Percentiles rank a stretch among this genome's conserved stretches.
These are phyloP conservation scores for Cryptococcus wingfieldii DNA, from an alignment of 1,284 basidiomycete species.

Conservation along the genomic window DNA sequence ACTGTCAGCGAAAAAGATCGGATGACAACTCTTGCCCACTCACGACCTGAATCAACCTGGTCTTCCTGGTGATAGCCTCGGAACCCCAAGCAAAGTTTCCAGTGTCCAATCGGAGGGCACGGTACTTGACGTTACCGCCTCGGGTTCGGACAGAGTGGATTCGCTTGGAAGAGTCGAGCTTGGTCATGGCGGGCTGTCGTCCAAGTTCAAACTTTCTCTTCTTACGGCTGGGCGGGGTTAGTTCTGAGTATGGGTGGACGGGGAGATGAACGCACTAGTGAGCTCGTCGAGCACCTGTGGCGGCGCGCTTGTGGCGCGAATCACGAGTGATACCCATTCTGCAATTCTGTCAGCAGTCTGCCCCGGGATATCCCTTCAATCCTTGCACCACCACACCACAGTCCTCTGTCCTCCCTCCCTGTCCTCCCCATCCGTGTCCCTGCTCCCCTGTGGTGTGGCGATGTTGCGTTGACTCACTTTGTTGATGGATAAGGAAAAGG, in stretches of 20 bases:
- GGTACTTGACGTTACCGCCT: conserved; percentile 88
- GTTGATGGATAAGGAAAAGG: conserved; percentile 1
- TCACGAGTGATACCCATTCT: conserved; percentile 80
- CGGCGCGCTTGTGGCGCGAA: conserved; percentile 91
- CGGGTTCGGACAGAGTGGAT: conserved; percentile 88
- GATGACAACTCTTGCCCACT: conserved; percentile 48
- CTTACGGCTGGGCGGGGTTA: conserved; percentile 61
- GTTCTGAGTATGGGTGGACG: background rate
- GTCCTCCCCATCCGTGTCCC: no score
- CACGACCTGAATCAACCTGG: conserved; percentile 88
- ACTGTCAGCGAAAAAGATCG: background rate
- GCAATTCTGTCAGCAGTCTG: background rate
- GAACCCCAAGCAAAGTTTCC: conserved; percentile 98
- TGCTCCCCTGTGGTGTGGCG: background rate
- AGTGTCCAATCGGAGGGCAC: conserved; percentile 86
- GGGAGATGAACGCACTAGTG: conserved; percentile 51
- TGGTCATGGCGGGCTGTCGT: conserved; percentile 91
- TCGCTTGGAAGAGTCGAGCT: conserved; percentile 80
- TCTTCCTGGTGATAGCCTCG: conserved; percentile 86
- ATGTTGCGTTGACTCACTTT: background rate
- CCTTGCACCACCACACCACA: background rate
- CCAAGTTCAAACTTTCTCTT: conserved; percentile 99
- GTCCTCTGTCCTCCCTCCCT: no score
- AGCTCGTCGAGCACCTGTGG: conserved; percentile 85
- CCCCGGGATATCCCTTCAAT: background rate